Evolutionary conservation across 2,329 filamentous ascomycete species (phyloP), one percentile per base, ranked within the genome.

Genomic region (Aureobasidium melanogenum): DNA sequence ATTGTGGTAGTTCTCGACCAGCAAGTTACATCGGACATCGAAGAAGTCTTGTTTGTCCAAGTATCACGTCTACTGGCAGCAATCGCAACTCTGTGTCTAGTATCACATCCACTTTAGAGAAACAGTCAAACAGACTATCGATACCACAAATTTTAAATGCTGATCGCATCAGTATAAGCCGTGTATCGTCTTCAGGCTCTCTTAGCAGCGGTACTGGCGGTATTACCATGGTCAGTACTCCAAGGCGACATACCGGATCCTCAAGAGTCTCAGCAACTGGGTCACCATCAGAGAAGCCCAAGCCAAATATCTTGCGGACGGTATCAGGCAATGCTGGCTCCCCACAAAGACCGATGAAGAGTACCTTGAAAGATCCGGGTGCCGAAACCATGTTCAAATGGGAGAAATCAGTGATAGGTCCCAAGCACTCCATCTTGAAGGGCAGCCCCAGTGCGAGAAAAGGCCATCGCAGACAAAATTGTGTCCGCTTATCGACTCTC

Each of bases 361-460:
- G 22, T 36, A 19, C 41, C 3, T 36, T 38, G 17, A 43, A 30
- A 36, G 32, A 47, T 5, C 38, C 54, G 26, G 28, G 30, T n/a
- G 38, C 5, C 15, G 47, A 52, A 9, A 10, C 5, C 9, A 36
- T 72, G 75, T 76, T 48, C 75, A 75, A 3, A 77, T 78, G 60
- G 75, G 76, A 78, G 68, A 26, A 63, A 68, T 22, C 73, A 71
- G 12, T 64, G 71, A n/a, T 69, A 70, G 2, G 62, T 1, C 68
- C 68, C 0, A 78, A 75, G 61, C 73, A 76, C 12, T 77, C 76
- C 8, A 75, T 75, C 0, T 50, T 77, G 63, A 78, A 78, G 65
- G 74, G 75, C 0, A 78, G 75, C 50, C 76, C 77, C 1, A 74
- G 72, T 52, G 73, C 74, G 22, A 73, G 75, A 22, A 77, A 76